A percentile compares a stretch with the other conserved stretches of the same genome.
phyloP scores from a whole-genome alignment of 2,329 filamentous ascomycete genomes.

The Sporothrix variecibatus region DNA sequence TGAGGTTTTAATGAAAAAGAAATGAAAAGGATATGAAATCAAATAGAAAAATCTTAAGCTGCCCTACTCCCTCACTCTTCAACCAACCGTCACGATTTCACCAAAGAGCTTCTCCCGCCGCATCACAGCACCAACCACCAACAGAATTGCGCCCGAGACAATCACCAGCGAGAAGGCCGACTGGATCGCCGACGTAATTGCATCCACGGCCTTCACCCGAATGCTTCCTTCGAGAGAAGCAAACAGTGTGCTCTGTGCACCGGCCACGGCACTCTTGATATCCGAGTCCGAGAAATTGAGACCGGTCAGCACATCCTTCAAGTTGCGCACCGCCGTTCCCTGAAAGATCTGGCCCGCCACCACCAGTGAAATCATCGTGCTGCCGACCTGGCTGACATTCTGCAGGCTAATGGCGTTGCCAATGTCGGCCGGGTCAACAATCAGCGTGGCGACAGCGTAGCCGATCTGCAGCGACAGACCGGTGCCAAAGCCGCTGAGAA shows the following conservation, averaged over 20 bases:
- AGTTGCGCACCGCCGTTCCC: conserved; percentile 4
- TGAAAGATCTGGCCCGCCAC: conserved; percentile 36
- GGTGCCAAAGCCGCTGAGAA: conserved; percentile 32
- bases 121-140: background rate
- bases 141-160: background rate
- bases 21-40: background rate
- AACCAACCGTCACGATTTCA: background rate
- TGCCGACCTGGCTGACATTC: conserved; percentile 37
- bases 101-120: background rate
- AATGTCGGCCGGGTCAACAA: conserved; percentile 28
- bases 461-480: conserved; percentile 35
- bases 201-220: background rate
- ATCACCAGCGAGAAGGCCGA: conserved; percentile 33
- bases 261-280: conserved; percentile 4
- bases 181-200: conserved; percentile 39
- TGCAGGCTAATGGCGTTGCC: conserved; percentile 35
- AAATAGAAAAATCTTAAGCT: background rate
- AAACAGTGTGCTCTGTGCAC: conserved; percentile 14
- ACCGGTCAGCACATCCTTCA: background rate
- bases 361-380: conserved; percentile 34
- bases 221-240: background rate
- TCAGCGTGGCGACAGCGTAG: conserved; percentile 36
- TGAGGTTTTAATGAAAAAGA: background rate
- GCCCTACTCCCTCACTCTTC: background rate
- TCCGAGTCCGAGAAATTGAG: background rate